Evolutionary conservation across 2,329 filamentous ascomycete genomes (phyloP).

Genomic region (Pyricularia grisea): DNA sequence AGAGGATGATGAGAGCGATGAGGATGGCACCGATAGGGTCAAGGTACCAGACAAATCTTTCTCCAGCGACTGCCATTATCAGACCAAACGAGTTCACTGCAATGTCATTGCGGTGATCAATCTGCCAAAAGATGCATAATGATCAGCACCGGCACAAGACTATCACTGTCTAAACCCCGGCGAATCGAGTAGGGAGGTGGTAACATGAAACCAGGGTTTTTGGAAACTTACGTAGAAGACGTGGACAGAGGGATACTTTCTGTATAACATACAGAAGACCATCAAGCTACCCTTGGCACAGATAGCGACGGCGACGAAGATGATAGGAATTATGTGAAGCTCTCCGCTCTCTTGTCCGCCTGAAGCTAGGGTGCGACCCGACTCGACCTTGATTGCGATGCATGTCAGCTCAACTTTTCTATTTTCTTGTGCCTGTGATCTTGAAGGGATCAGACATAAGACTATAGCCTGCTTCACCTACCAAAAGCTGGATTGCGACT

Average conservation of each 20-base stretch:
- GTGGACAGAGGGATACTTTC: constrained; percentile 43
- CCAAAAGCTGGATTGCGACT: constrained; percentile 52
- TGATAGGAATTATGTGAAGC: constrained; percentile 43
- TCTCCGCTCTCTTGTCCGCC: constrained; percentile 30
- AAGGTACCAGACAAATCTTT: constrained; percentile 47
- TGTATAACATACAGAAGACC: constrained; percentile 42
- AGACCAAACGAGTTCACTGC: constrained; percentile 45
- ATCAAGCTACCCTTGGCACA: constrained; percentile 42
- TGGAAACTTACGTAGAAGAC: constrained; percentile 38
- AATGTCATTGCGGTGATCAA: constrained; percentile 49
- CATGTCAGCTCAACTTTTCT: constrained; percentile 10
- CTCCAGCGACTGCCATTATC: constrained; percentile 44
- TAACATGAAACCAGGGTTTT: background rate
- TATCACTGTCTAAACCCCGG: background rate
- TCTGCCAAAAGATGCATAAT: constrained; percentile 13
- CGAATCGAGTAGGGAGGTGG: background rate
- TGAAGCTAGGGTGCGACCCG: constrained; percentile 37
- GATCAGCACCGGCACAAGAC: background rate
- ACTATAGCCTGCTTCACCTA: constrained; percentile 17
- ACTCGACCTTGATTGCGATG: constrained; percentile 32
- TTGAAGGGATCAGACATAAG: background rate
- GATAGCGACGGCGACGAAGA: constrained; percentile 44
- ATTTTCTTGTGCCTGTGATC: background rate
- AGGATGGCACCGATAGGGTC: constrained; percentile 51
- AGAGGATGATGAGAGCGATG: constrained; percentile 51